These are phyloP conservation scores for Annulohypoxylon moriforme DNA, from an alignment of 495 filamentous ascomycete genomes.

Conservation along the genomic window DNA sequence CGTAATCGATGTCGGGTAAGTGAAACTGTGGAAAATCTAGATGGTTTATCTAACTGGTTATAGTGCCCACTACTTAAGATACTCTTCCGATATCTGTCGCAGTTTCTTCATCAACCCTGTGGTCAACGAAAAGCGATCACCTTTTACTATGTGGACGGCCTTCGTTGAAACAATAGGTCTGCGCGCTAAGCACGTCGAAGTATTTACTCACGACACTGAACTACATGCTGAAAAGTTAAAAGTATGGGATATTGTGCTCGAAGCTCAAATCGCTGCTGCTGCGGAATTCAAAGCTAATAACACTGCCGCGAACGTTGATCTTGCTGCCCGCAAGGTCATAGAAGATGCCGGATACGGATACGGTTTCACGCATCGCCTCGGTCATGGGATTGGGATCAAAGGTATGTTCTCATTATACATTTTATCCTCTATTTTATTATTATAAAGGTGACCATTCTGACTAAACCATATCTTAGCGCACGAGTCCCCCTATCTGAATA, in stretches of 20 bases:
- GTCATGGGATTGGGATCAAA: slow-evolving; percentile 69
- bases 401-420: slow-evolving; percentile 36
- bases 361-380: slow-evolving; percentile 66
- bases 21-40: background rate
- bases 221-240: slow-evolving; percentile 58
- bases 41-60: slow-evolving; percentile 21
- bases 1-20: slow-evolving; percentile 66
- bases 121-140: background rate
- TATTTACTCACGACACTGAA: slow-evolving; percentile 3
- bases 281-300: slow-evolving; percentile 54
- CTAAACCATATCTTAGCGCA: slow-evolving; percentile 50
- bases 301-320: slow-evolving; percentile 63
- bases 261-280: slow-evolving; percentile 62
- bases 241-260: slow-evolving; percentile 64
- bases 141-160: background rate
- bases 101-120: slow-evolving; percentile 61
- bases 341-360: slow-evolving; percentile 61
- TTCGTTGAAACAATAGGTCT: slow-evolving; percentile 5
- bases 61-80: slow-evolving; percentile 65
- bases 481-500: slow-evolving; percentile 67
- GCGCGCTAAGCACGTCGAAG: background rate
- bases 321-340: slow-evolving; percentile 65
- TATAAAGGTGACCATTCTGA: slow-evolving; percentile 2
- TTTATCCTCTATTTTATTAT: background rate
- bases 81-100: slow-evolving; percentile 68